Conservation (phyloP, 1,139 yeast genomes). For the Yamadazyma epiphylla region DNA sequence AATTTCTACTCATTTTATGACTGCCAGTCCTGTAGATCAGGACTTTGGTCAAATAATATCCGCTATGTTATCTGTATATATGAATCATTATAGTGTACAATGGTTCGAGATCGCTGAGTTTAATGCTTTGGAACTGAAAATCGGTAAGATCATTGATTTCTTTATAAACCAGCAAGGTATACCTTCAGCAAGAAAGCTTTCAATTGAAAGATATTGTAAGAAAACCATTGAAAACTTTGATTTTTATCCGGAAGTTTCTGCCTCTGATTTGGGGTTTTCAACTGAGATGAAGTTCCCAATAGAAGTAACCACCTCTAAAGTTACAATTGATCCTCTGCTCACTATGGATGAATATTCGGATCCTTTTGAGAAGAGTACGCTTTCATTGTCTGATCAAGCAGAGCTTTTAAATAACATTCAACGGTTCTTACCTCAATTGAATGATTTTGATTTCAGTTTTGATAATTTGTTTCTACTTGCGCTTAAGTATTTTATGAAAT, state of each 20-base stretch:
- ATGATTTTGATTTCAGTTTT: slow-evolving; percentile 27
- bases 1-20: slow-evolving; percentile 3
- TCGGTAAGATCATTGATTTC: slow-evolving; percentile 5
- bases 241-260: no score
- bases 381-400: slow-evolving; percentile 2
- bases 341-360: no score
- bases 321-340: no score
- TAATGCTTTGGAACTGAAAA: slow-evolving; percentile 6
- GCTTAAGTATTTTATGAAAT: slow-evolving; percentile 20
- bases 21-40: slow-evolving; percentile 7
- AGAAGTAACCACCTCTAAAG: no score
- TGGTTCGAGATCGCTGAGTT: slow-evolving; percentile 11
- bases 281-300: no score
- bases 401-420: slow-evolving; percentile 8
- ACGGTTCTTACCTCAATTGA: slow-evolving; percentile 24
- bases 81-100: slow-evolving; percentile 3
- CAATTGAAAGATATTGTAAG: no score
- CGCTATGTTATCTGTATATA: slow-evolving; percentile 8
- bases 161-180: slow-evolving; percentile 2
- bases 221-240: no score
- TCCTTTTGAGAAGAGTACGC: no score
- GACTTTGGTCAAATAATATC: slow-evolving; percentile 7
- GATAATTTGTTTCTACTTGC: slow-evolving; percentile 19
- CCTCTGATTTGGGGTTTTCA: no score
- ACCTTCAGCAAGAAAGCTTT: no score